phyloP scores from a whole-genome alignment of 352 stramenopile species.

The Poterioochromonas sp. region DNA sequence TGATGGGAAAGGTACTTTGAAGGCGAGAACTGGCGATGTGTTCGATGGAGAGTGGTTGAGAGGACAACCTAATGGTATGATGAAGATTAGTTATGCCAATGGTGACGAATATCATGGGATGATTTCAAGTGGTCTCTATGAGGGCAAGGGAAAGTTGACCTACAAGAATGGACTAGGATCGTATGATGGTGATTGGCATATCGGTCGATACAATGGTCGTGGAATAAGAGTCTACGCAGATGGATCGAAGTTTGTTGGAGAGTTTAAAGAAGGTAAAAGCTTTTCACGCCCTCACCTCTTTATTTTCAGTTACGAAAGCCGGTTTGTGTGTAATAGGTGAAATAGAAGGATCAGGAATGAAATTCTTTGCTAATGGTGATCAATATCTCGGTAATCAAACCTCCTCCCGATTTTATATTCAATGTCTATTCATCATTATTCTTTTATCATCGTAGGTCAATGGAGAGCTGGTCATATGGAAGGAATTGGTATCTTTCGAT shows the following conservation, averaged over 20 bases:
- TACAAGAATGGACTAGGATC: neutral
- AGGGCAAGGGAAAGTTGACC: neutral
- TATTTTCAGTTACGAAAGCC: too few relatives aligned
- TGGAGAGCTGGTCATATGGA: neutral
- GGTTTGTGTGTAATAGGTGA: too few relatives aligned
- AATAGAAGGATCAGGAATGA: neutral
- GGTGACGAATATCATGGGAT: neutral
- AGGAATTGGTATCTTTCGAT: neutral
- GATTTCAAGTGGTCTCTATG: neutral
- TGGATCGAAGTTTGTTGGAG: neutral
- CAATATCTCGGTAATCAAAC: neutral
- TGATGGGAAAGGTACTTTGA: neutral
- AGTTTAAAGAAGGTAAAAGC: neutral
- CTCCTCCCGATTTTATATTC: neutral
- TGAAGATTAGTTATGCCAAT: neutral
- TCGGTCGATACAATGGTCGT: neutral
- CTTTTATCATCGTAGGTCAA: too few relatives aligned
- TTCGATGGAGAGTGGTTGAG: constrained; percentile 8
- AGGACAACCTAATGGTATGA: neutral
- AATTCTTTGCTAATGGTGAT: constrained; percentile 11
- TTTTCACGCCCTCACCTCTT: too few relatives aligned
- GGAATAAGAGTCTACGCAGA: neutral
- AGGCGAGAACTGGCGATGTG: neutral
- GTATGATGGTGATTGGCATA: constrained; percentile 16
- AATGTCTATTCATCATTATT: neutral